Base-by-base conservation (phyloP, 129 eudicot genomes). In the Artemisia tridentata region DNA sequence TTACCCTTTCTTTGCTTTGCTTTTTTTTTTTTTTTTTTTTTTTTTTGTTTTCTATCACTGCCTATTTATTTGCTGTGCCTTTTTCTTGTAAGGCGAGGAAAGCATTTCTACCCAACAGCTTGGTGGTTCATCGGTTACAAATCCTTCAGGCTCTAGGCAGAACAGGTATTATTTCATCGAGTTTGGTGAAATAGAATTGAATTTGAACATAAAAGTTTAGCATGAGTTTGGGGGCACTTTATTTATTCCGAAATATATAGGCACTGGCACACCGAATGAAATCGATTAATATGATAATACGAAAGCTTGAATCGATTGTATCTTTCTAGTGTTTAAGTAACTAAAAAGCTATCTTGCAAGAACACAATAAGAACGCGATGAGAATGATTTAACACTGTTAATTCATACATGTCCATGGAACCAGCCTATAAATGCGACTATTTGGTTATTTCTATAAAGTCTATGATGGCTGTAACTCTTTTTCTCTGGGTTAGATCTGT, bases 61-160 rank as follows among this genome's bases (percentile, higher is more conserved):
- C 45, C 43, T 3, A 27, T 60, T 25, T 60, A 27, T 60, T 41
- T 25, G 65, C 15, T 23, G 15, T 38, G 51, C 20, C 27, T 7
- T 63, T n/a, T 63, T 31, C 15, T 34, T 63, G 25, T 63, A 78
- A 71, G 77, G 82, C 68, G 90, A 85, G 53, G 91, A 75, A 67
- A 57, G 79, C 15, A 75, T 77, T 75, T 61, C 91, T 63, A 79
- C 27, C 17, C 29, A 63, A 3, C 51, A 63, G 14, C 21, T 81
- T 5, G 53, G 73, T 74, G 72, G 77, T 49, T 54, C 79, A 21
- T 45, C 74, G 45, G 53, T 75, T 66, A 72, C 83, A 61, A 84
- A 74, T 57, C 67, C 78, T 65, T 75, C 55, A 54, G 79, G 67
- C 63, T 79, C 77, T 45, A 84, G 75, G 70, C 85, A 86, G 60